Base-by-base conservation (phyloP, 495 filamentous ascomycete genomes). In the Chaetomidium leptoderma region DNA sequence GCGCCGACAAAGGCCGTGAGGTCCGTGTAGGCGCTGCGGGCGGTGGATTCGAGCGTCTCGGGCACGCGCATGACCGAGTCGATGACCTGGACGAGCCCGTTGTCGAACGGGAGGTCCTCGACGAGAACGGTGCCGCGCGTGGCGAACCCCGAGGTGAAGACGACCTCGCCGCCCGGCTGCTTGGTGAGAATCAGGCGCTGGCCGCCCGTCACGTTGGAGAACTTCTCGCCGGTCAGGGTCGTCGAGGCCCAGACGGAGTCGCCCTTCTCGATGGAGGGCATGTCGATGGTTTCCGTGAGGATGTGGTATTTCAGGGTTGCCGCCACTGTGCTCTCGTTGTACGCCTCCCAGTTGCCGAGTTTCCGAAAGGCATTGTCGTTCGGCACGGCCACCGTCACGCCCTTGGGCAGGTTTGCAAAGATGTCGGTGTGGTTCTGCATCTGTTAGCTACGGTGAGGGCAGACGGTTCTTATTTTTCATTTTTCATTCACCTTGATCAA, bases 191-290 rank as follows among this genome's bases (percentile, higher is more conserved):
- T 62, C 11, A 67, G n/a, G n/a, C 37, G 62, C 27, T 70, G 66
- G 13, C 69, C 69, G 27, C 57, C 63, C 13, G 60, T 65, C 9
- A 71, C 60, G 19, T 53, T 70, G 36, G 62, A 32, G 50, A 53
- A 64, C 0, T 36, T 46, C 14, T 54, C 43, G 37, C 61, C 59
- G 17, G 26, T 54, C 51, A 86, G 67, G 29, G 76, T 62, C 4
- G 82, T 84, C 8, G 76, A 72, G 6, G 78, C 57, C 63, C 83
- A 84, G 8, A 62, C 35, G 0, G 64, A 65, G 42, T 65, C 62
- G 43, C 68, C 68, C 53, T 50, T 58, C n/a, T 23, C n/a, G 17
- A 70, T 58, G 19, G 55, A 47, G 16, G 30, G 35, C 59, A 59
- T 62, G 14, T 42, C 16, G 32, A 67, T 26, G 13, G 8, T 5